phyloP scores from a whole-genome alignment of 2,329 filamentous ascomycete species.

The Graphilbum fragrans region DNA sequence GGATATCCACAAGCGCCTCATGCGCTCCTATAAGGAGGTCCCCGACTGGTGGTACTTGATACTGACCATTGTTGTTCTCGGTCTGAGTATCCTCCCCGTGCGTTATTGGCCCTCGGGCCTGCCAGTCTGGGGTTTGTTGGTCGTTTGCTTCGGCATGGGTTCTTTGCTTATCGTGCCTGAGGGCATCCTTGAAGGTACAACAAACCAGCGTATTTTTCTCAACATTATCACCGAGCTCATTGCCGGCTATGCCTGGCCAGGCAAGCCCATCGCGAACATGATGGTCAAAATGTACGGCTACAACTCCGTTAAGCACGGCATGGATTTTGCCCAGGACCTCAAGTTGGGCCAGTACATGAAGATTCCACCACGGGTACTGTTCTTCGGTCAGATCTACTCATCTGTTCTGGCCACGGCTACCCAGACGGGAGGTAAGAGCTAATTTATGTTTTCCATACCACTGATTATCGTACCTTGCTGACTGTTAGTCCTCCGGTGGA shows the following conservation, averaged over 20 bases:
- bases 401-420: conserved; percentile 38
- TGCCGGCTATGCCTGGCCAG: conserved; percentile 26
- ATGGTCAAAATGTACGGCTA: conserved; percentile 29
- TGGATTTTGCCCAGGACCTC: conserved; percentile 29
- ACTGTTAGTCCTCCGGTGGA: conserved; percentile 29
- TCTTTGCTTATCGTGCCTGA: conserved; percentile 30
- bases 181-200: conserved; percentile 31
- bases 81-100: conserved; percentile 18
- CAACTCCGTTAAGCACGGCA: conserved; percentile 32
- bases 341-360: conserved; percentile 12
- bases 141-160: conserved; percentile 29
- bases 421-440: conserved; percentile 5
- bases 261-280: conserved; percentile 33
- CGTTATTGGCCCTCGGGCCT: conserved; percentile 15
- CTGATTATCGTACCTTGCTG: conserved; percentile 23
- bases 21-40: conserved; percentile 30
- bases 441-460: not conserved
- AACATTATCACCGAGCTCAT: conserved; percentile 37
- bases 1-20: conserved; percentile 32
- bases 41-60: conserved; percentile 28
- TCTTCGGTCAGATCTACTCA: conserved; percentile 45
- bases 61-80: conserved; percentile 14
- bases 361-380: conserved; percentile 48
- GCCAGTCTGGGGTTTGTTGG: conserved; percentile 17
- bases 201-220: conserved; percentile 20